A percentile compares a stretch with the other conserved stretches of the same genome.
Conservation (phyloP, 805 yeast genomes). For the Pichia thaimueangensis region DNA sequence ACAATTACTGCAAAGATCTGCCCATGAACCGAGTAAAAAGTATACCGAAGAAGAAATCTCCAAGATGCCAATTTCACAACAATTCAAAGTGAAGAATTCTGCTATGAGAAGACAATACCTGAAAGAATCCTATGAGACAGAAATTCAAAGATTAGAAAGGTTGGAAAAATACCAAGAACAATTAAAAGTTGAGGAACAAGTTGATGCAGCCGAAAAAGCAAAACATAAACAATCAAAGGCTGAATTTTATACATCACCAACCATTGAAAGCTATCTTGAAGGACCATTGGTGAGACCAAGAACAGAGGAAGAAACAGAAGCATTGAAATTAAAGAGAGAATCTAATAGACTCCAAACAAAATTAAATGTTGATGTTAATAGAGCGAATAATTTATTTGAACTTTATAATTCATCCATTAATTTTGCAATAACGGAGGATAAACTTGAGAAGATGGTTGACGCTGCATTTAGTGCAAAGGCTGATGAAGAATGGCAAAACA, state of each 20-base stretch:
- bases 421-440: constrained; percentile 68
- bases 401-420: constrained; percentile 64
- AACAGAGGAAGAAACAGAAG: constrained; percentile 60
- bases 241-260: constrained; percentile 67
- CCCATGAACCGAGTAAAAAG: constrained; percentile 36
- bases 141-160: constrained; percentile 33
- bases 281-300: constrained; percentile 70
- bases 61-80: constrained; percentile 32
- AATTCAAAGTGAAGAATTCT: constrained; percentile 46
- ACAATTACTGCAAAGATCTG: constrained; percentile 50
- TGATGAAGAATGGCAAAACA: constrained; percentile 21
- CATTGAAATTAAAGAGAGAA: constrained; percentile 51
- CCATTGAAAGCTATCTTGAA: constrained; percentile 57
- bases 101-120: constrained; percentile 69
- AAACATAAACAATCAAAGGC: constrained; percentile 43
- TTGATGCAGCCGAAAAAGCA: constrained; percentile 18
- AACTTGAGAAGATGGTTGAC: constrained; percentile 51
- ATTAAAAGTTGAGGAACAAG: constrained; percentile 24
- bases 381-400: constrained; percentile 54
- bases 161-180: constrained; percentile 23
- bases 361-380: constrained; percentile 44
- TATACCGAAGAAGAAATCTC: constrained; percentile 29
- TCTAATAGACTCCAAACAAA: constrained; percentile 59
- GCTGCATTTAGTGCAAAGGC: constrained; percentile 43
- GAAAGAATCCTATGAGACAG: constrained; percentile 45